Evolutionary conservation across 2,329 filamentous ascomycete genomes (phyloP).

Genomic region (Hypomyces perniciosus): DNA sequence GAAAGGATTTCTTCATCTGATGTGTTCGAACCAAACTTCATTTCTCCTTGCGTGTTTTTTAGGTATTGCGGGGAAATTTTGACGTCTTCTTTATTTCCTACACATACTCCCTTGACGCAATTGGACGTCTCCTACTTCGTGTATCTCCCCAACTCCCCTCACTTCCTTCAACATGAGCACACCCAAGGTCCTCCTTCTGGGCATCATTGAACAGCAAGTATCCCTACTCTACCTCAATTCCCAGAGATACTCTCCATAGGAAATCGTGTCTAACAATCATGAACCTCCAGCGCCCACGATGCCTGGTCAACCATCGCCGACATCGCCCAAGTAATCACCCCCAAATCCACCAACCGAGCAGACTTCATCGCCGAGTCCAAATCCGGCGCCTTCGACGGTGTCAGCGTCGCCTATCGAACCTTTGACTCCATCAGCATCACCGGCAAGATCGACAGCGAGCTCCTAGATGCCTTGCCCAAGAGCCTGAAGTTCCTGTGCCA

Average conservation of each 20-base stretch:
- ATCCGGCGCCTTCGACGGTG: constrained; percentile 59
- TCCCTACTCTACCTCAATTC: background rate
- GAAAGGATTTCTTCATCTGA: background rate
- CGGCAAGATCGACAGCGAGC: constrained; percentile 63
- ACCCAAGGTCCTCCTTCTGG: constrained; percentile 35
- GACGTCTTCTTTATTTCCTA: background rate
- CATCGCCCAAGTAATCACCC: constrained; percentile 59
- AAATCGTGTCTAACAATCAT: background rate
- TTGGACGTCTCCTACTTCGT: background rate
- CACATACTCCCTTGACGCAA: background rate
- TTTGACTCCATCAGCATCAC: constrained; percentile 60
- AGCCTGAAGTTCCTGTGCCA: constrained; percentile 54
- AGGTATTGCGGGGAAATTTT: no score
- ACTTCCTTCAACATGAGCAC: constrained; percentile 18
- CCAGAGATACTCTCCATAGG: background rate
- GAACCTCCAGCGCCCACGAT: constrained; percentile 51
- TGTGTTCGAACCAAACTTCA: background rate
- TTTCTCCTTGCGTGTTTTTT: no score
- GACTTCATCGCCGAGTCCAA: constrained; percentile 65
- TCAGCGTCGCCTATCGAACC: constrained; percentile 63
- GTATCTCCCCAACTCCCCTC: background rate
- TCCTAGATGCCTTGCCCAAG: constrained; percentile 53
- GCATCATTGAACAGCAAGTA: constrained; percentile 34
- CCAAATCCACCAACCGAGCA: constrained; percentile 53
- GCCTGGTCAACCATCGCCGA: constrained; percentile 56